These are phyloP conservation scores for Neurospora sp. DNA, from an alignment of 495 filamentous ascomycete species.

Conservation along the genomic window DNA sequence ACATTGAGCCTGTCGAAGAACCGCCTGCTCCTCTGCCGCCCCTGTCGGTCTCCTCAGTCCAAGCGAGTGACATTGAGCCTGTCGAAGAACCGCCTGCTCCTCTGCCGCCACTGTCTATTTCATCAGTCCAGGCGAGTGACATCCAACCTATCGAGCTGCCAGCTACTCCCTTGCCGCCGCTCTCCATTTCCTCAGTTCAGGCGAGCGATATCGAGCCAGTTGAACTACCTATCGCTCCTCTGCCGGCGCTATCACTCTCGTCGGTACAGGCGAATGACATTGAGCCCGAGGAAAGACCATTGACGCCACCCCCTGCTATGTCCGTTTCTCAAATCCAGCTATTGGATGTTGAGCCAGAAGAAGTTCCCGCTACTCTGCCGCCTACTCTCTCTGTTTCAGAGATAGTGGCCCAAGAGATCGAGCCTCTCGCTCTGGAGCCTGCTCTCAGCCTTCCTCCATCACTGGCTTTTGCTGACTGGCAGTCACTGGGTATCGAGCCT, in stretches of 20 bases:
- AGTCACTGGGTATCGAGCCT: constrained; percentile 41
- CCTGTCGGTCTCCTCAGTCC: constrained; percentile 1
- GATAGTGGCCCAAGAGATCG: constrained; percentile 6
- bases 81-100: constrained; percentile 10
- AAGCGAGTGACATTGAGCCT: constrained; percentile 36
- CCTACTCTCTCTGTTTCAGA: neutral
- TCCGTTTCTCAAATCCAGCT: constrained; percentile 13
- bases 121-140: neutral
- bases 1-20: constrained; percentile 10
- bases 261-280: constrained; percentile 7
- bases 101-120: constrained; percentile 2
- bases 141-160: neutral
- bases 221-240: neutral
- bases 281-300: constrained; percentile 6
- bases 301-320: constrained; percentile 8
- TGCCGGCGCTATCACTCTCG: constrained; percentile 10
- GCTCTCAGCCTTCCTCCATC: constrained; percentile 4
- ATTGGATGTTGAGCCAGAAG: constrained; percentile 10
- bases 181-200: constrained; percentile 9
- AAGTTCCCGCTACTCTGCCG: neutral
- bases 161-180: neutral
- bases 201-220: constrained; percentile 25
- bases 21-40: neutral
- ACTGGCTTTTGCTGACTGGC: constrained; percentile 40
- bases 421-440: neutral